Conservation (phyloP, 495 filamentous ascomycete genomes). For the Copromyces sp. region DNA sequence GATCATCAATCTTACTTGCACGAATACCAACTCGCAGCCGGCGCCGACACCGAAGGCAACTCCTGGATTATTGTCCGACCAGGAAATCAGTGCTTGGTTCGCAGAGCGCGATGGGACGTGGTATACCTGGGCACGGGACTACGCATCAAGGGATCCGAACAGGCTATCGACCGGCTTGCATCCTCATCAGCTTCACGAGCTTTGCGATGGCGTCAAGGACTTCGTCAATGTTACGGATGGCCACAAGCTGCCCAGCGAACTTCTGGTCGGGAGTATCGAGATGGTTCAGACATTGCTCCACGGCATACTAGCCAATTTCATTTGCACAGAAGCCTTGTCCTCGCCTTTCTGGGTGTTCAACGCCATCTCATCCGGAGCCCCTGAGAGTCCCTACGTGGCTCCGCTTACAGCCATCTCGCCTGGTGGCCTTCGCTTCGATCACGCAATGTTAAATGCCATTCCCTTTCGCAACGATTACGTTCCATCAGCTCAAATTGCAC, state of each 20-base stretch:
- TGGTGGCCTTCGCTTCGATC: not conserved
- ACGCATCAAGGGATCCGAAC: not conserved
- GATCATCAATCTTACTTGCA: not conserved
- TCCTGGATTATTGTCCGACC: not conserved
- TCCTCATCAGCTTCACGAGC: conserved; percentile 7
- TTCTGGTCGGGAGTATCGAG: not conserved
- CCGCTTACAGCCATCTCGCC: not conserved
- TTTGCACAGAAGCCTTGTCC: not conserved
- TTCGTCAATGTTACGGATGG: conserved; percentile 4
- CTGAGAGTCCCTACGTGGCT: not conserved
- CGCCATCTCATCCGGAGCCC: not conserved
- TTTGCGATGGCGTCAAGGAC: not conserved
- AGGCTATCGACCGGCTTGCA: conserved; percentile 1
- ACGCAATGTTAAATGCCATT: not conserved
- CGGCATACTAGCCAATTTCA: conserved; percentile 9
- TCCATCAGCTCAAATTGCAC: too few relatives aligned
- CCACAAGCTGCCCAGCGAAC: not conserved
- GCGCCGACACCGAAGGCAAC: not conserved
- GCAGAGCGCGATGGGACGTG: conserved; percentile 1
- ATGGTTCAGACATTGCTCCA: conserved; percentile 2
- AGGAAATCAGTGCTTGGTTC: conserved; percentile 5
- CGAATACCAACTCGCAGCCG: not conserved
- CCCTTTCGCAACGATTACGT: not conserved
- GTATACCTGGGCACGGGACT: not conserved
- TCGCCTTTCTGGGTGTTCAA: conserved; percentile 9